Evolutionary conservation across 495 filamentous ascomycete genomes (phyloP).

Genomic region (Terfezia claveryi): DNA sequence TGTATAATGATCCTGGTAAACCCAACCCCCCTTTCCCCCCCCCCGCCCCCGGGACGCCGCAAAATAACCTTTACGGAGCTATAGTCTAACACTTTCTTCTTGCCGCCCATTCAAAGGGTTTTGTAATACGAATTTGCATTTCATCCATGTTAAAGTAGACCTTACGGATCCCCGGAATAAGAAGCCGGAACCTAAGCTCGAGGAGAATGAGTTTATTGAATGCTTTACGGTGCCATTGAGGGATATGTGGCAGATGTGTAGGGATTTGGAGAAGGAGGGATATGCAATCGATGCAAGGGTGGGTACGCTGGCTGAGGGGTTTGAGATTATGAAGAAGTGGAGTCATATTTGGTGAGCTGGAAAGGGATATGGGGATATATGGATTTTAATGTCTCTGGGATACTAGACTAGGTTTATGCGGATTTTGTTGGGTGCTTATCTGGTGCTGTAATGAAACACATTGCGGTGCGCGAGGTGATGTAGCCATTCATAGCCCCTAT

Average conservation of each 20-base stretch:
- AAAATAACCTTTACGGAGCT: too few species aligned
- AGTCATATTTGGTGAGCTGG: too few species aligned
- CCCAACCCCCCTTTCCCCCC: too few species aligned
- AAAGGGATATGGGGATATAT: too few species aligned
- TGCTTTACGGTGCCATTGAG: conserved; percentile 49
- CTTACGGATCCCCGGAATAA: conserved; percentile 43
- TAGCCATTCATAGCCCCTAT: too few species aligned
- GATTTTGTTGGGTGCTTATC: too few species aligned
- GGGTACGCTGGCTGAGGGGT: conserved; percentile 64
- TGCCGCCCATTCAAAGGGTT: conserved; percentile 32
- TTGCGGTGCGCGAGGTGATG: too few species aligned
- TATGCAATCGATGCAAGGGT: conserved; percentile 73
- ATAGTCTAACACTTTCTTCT: not conserved
- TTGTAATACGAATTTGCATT: conserved; percentile 68
- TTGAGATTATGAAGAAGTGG: conserved; percentile 49
- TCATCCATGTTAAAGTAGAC: conserved; percentile 66
- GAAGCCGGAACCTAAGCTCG: conserved; percentile 48
- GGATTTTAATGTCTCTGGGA: too few species aligned
- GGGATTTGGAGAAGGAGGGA: conserved; percentile 45
- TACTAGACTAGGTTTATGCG: too few species aligned
- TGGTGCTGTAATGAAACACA: too few species aligned
- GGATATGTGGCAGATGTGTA: conserved; percentile 43
- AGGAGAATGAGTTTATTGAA: conserved; percentile 83
- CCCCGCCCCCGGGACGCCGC: too few species aligned
- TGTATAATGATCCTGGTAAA: conserved; percentile 44